These are phyloP conservation scores for Fusarium keratoplasticum DNA, from an alignment of 2,329 filamentous ascomycete species.

Conservation along the genomic window DNA sequence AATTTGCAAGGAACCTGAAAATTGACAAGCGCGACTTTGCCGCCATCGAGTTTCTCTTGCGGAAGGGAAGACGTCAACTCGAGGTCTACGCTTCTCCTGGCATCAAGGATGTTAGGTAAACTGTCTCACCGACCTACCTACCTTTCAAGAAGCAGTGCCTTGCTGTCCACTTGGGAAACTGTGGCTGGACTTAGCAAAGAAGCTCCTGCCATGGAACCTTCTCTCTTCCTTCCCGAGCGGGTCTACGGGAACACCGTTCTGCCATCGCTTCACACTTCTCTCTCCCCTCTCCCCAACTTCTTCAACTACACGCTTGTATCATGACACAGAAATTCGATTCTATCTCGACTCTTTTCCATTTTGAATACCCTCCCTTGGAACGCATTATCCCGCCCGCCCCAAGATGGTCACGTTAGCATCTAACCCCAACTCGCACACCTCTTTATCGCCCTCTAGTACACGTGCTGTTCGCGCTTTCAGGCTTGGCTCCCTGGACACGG, in stretches of 20 bases:
- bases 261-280: not conserved
- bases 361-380: constrained; percentile 41
- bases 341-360: constrained; percentile 12
- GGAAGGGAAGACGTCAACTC: constrained; percentile 84
- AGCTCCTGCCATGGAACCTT: not conserved
- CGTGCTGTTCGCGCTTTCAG: constrained; percentile 15
- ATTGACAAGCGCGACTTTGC: constrained; percentile 87
- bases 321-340: constrained; percentile 16
- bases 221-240: constrained; percentile 1
- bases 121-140: not conserved
- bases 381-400: constrained; percentile 12
- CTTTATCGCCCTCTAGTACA: constrained; percentile 29
- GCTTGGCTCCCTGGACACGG: constrained; percentile 31
- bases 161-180: not conserved
- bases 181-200: not conserved
- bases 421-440: constrained; percentile 41
- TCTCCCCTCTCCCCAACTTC: constrained; percentile 1
- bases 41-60: constrained; percentile 85
- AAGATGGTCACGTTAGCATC: constrained; percentile 48
- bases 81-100: constrained; percentile 84
- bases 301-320: constrained; percentile 23
- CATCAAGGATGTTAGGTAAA: constrained; percentile 76
- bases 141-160: not conserved
- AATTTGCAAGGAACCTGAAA: constrained; percentile 78
- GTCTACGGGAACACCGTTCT: not conserved